Evolutionary conservation across 83 land plant species (phyloP).

Genomic region (Diphasiastrum complanatum): DNA sequence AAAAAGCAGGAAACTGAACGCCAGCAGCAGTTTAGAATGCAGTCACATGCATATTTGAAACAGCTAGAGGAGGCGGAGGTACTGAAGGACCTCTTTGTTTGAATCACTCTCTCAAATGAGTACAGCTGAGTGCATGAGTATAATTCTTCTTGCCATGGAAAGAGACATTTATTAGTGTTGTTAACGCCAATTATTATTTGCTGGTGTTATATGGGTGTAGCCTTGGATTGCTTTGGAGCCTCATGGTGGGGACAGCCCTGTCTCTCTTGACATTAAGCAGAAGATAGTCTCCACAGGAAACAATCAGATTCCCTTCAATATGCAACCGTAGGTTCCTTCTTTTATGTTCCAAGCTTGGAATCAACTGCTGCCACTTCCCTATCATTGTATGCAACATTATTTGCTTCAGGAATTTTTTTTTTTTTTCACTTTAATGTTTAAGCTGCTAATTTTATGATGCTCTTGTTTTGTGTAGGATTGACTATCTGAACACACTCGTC

Average conservation of each 20-base stretch:
- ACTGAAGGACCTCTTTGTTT: too few relatives aligned
- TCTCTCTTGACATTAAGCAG: conserved; percentile 35
- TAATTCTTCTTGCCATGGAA: neutral
- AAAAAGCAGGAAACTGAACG: conserved; percentile 53
- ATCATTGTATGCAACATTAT: too few relatives aligned
- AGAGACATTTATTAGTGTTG: neutral
- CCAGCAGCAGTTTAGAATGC: conserved; percentile 42
- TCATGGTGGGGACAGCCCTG: conserved; percentile 46
- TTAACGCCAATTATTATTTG: neutral
- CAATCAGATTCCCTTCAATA: conserved; percentile 33
- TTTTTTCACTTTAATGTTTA: neutral
- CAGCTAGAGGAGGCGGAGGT: conserved; percentile 53
- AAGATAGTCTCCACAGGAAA: conserved; percentile 35
- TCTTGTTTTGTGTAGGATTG: conserved; percentile 31
- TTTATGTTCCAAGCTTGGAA: neutral
- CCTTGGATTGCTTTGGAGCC: conserved; percentile 59
- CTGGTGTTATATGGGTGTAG: conserved; percentile 28
- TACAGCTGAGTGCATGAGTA: too few relatives aligned
- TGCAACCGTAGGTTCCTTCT: conserved; percentile 50
- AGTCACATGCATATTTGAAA: conserved; percentile 43
- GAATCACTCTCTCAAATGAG: too few relatives aligned
- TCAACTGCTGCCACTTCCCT: too few relatives aligned
- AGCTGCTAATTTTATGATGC: conserved; percentile 1
- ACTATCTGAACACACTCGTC: conserved; percentile 43
- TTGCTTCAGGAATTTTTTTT: too few relatives aligned